A percentile compares a stretch with the other conserved stretches of the same genome.
Evolutionary conservation across 257 asterid genomes (phyloP).

Genomic region (Solanum pennellii): DNA sequence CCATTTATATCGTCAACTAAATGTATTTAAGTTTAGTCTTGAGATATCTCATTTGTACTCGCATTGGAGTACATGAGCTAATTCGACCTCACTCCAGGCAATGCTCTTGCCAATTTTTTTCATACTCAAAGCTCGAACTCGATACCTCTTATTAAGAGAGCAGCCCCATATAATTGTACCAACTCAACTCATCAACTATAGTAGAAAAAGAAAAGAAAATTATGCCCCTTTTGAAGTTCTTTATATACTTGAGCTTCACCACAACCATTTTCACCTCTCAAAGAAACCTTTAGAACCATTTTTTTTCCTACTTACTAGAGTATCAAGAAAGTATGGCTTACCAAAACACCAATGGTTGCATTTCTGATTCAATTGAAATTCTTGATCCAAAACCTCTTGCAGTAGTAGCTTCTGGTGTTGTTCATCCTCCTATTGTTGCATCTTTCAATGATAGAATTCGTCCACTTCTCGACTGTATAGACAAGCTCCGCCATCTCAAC

Average conservation of each 20-base stretch:
- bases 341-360: neutral
- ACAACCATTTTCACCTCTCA: neutral
- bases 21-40: too few species aligned
- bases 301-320: neutral
- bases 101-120: fast-evolving
- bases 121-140: too few species aligned
- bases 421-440: constrained; percentile 21
- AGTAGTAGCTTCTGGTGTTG: neutral
- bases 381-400: neutral
- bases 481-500: constrained; percentile 28
- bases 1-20: too few species aligned
- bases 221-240: neutral
- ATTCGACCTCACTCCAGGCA: fast-evolving
- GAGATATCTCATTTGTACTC: too few species aligned
- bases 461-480: constrained; percentile 32
- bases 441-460: constrained; percentile 26
- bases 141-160: too few species aligned
- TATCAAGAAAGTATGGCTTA: neutral
- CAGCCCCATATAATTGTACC: too few species aligned
- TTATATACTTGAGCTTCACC: neutral
- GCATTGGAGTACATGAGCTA: too few species aligned
- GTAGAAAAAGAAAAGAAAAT: neutral
- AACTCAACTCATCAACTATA: neutral
- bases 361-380: neutral
- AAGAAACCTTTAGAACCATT: neutral